These are phyloP conservation scores for Phylloporus scabripes DNA, from an alignment of 768 basidiomycete genomes.

Conservation along the genomic window DNA sequence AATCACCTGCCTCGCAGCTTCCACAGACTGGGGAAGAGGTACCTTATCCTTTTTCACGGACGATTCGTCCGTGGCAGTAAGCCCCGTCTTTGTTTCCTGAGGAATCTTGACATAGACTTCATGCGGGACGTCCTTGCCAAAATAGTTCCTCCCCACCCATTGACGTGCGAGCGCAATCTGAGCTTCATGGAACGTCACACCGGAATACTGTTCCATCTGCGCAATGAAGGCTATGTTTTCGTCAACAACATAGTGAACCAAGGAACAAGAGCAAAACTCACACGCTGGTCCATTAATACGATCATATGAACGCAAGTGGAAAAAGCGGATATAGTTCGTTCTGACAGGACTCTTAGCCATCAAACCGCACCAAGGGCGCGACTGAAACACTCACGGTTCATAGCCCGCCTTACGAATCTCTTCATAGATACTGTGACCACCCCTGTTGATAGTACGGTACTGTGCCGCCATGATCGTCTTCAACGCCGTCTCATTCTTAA, in stretches of 20 bases:
- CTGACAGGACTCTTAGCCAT: conserved; percentile 32
- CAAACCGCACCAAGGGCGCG: neutral
- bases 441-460: conserved; percentile 86
- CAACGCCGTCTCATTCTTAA: conserved; percentile 58
- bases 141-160: conserved; percentile 57
- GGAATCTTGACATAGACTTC: conserved; percentile 57
- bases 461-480: conserved; percentile 87
- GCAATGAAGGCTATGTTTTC: conserved; percentile 46
- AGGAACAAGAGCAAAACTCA: conserved; percentile 26
- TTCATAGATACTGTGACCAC: conserved; percentile 83
- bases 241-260: conserved; percentile 21
- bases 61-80: conserved; percentile 50
- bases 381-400: conserved; percentile 55
- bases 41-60: conserved; percentile 55
- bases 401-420: conserved; percentile 68
- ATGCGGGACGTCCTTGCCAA: conserved; percentile 32
- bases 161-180: conserved; percentile 78
- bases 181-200: conserved; percentile 78
- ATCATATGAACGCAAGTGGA: conserved; percentile 89
- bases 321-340: conserved; percentile 84
- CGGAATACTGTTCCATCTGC: conserved; percentile 66
- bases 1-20: conserved; percentile 67
- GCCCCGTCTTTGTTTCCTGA: conserved; percentile 42
- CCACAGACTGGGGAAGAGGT: conserved; percentile 56
- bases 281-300: conserved; percentile 75